A percentile compares a stretch with the other conserved stretches of the same genome.
phyloP scores from a whole-genome alignment of 352 stramenopile genomes.

The Phytophthora litchii region DNA sequence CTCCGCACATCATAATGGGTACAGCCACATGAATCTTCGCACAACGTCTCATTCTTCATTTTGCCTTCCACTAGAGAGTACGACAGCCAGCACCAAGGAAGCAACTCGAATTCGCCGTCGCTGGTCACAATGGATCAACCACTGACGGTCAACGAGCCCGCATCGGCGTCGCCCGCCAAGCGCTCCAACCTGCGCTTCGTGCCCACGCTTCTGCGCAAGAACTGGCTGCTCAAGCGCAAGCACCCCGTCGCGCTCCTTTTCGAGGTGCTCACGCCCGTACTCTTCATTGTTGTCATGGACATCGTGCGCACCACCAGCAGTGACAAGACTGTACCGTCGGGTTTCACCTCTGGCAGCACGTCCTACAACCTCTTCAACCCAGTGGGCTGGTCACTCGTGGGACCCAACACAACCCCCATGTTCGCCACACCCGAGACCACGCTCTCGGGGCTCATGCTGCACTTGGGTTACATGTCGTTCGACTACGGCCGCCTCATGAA shows the following conservation, averaged over 20 bases:
- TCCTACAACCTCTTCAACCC: conserved; percentile 55
- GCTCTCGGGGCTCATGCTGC: conserved; percentile 60
- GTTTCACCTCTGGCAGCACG: conserved; percentile 38
- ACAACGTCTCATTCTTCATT: conserved; percentile 14
- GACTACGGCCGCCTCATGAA: conserved; percentile 38
- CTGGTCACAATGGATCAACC: conserved; percentile 19
- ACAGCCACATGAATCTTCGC: conserved; percentile 6
- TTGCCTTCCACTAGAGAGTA: conserved; percentile 9
- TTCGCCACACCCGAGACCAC: conserved; percentile 65
- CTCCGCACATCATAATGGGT: conserved; percentile 11
- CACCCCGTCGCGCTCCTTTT: conserved; percentile 52
- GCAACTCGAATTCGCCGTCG: background rate
- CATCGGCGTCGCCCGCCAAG: background rate
- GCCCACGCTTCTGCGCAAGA: conserved; percentile 72
- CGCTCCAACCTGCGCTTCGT: conserved; percentile 50
- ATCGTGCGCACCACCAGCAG: conserved; percentile 50
- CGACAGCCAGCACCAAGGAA: background rate
- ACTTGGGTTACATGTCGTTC: conserved; percentile 43
- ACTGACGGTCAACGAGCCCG: conserved; percentile 21
- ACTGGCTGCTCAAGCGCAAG: conserved; percentile 80
- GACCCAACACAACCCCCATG: conserved; percentile 32
- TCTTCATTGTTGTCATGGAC: conserved; percentile 67
- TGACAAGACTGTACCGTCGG: conserved; percentile 38
- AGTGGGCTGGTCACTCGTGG: conserved; percentile 39
- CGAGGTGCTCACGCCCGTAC: conserved; percentile 63